Base-by-base conservation (phyloP, 176 grass and related monocot species). In the Coix lacrymajobi region DNA sequence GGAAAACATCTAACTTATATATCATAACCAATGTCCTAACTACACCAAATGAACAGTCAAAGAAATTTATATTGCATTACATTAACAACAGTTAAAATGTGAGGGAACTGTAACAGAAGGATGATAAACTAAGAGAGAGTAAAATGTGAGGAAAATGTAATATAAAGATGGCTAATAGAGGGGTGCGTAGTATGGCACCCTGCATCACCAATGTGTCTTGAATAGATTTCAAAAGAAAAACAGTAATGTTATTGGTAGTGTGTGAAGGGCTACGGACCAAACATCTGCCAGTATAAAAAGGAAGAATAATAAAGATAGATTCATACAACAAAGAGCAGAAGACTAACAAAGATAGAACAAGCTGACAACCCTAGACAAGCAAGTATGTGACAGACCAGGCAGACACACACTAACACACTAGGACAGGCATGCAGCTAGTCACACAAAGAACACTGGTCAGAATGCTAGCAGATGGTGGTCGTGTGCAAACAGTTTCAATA, bases 341-440 rank as follows among this genome's bases (percentile, higher is more conserved):
- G n/a, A 61, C 24, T 34, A 88, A 79, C 81, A 80, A 33, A 29
- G 22, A 45, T 4, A 58, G 67, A 79, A 74, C 69, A 30, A 39
- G 58, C 31, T 71, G 46, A 39, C 30, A 75, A 41, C 39, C 30
- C 6, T 62, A 80, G 61, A 40, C 30, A 85, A 69, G 61, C 46
- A 75, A 84, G 62, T 39, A 89, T 80, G 87, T 75, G 82, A 68
- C 16, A 84, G 54, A 58, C 34, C 34, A 56, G 28, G 73, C 22
- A 75, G 58, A 75, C 20, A 79, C 4, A 29, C 46, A 61, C 16
- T 66, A 84, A 79, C 4, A 29, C 46, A 61, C 16, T 66, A 84
- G 81, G 44, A 39, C 49, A 80, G 49, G 40, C 31, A 70, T 54
- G 48, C 62, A 83, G 60, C 38, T 62, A 52, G 40, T 19, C 31